Evolutionary conservation across 495 filamentous ascomycete species (phyloP), one percentile per base, ranked within the genome.

Genomic region (Talaromyces ruber): DNA sequence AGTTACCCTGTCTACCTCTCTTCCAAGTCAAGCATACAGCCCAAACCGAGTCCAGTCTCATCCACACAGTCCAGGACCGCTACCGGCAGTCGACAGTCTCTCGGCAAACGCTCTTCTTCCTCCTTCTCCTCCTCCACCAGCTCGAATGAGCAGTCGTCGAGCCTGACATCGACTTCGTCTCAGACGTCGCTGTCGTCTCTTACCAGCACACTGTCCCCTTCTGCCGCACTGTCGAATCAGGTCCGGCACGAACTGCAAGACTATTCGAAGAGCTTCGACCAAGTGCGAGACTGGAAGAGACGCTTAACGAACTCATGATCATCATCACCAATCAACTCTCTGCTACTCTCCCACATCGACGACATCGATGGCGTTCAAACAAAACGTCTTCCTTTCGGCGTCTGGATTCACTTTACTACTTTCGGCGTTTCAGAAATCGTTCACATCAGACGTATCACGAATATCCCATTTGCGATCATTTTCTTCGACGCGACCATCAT

Each of bases 191-290:
- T 97, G 34, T 89, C 84, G 64, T 96, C 92, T 21, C 82, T 93
- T 39, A 82, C 84, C 59, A 89, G 87, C 70, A 82, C 78, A 18
- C 78, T 80, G 4, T 84, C 85, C 8, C 73, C 74, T 22, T 73
- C 74, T 18, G 71, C 77, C 7, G 75, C 82, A 43, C 77, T 93
- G 63, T 90, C 91, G 18, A 86, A 88, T 58, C 88, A 90, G 72
- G 85, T 88, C 25, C 85, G 86, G 63, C 87, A 83, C 70, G 90
- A 96, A 72, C 83, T 97, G 56, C 84, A 89, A 53, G 86, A 87
- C 62, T 97, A 97, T 72, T 90, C 90, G 34, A 88, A 85, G 70
- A 91, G 86, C 4, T 97, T 97, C 75, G 92, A 96, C 69, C 90
- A 88, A 60, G 84, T 88, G 56, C 84, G 91, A 26, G 82, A 87